These are phyloP conservation scores for Mrakiaceae sp. DNA, from an alignment of 1,284 basidiomycete genomes.

Conservation along the genomic window DNA sequence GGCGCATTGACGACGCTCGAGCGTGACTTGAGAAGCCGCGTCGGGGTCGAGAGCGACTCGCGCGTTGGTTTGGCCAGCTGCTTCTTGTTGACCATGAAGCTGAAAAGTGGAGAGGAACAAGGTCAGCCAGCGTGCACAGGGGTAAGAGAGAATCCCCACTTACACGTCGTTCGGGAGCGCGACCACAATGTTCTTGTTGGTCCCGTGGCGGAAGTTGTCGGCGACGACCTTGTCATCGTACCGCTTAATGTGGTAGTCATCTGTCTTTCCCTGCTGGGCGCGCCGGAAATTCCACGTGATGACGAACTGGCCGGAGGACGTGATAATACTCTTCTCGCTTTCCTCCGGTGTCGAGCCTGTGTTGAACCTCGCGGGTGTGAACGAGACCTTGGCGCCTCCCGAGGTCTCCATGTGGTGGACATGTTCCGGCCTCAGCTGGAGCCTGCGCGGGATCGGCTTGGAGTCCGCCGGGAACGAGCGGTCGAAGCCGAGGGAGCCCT, in stretches of 20 bases:
- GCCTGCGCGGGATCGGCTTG: constrained; percentile 80
- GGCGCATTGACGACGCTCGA: constrained; percentile 24
- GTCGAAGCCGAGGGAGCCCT: constrained; percentile 82
- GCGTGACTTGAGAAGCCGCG: constrained; percentile 27
- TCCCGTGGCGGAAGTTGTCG: constrained; percentile 90
- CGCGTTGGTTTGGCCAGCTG: constrained; percentile 77
- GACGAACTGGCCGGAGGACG: constrained; percentile 89
- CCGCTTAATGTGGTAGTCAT: constrained; percentile 50
- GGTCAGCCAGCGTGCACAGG: neutral
- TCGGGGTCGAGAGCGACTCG: constrained; percentile 53
- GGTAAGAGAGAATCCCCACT: neutral
- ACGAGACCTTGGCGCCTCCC: constrained; percentile 60
- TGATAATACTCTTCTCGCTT: constrained; percentile 84
- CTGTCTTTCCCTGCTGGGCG: constrained; percentile 79
- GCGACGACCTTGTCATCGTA: constrained; percentile 91
- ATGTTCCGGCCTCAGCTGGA: constrained; percentile 86
- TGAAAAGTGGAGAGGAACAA: neutral
- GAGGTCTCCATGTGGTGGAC: constrained; percentile 67
- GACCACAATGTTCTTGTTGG: constrained; percentile 92
- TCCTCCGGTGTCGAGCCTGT: constrained; percentile 62
- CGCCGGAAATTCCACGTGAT: constrained; percentile 90
- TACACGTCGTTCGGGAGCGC: constrained; percentile 83
- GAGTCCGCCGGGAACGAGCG: constrained; percentile 87
- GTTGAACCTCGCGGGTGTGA: constrained; percentile 95
- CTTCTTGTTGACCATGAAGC: constrained; percentile 81